A percentile compares a stretch with the other conserved stretches of the same genome.
Evolutionary conservation across 768 basidiomycete species (phyloP).

Genomic region (Calocera cornea): DNA sequence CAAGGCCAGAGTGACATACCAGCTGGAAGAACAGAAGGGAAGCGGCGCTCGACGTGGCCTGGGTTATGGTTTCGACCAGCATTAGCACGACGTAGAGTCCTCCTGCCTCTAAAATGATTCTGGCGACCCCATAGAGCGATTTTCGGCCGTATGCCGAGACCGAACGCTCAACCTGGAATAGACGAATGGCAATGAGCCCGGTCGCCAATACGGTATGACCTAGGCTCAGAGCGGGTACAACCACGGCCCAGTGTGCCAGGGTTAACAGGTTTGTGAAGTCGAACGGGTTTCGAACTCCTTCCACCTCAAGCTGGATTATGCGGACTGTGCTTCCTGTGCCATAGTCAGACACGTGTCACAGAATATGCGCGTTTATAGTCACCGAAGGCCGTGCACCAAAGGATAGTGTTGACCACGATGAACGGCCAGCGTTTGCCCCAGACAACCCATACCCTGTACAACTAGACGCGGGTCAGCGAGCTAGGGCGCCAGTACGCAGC

Average conservation of each 20-base stretch:
- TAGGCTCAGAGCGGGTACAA: neutral
- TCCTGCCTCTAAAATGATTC: neutral
- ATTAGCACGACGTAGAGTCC: neutral
- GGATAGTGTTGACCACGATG: neutral
- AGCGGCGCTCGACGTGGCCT: neutral
- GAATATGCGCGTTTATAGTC: neutral
- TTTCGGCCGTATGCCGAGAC: neutral
- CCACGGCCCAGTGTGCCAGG: neutral
- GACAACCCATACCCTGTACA: neutral
- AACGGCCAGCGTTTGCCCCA: neutral
- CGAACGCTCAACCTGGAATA: neutral
- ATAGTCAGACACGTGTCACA: neutral
- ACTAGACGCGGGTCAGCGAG: neutral
- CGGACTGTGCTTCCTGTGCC: neutral
- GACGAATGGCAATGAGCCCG: neutral
- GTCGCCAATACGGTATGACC: neutral
- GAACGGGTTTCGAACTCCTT: neutral
- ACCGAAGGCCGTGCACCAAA: neutral
- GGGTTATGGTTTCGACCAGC: neutral
- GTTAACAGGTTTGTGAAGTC: neutral
- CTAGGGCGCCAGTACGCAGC: neutral
- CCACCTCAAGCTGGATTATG: neutral
- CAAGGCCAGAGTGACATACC: neutral
- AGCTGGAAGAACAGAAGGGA: conserved; percentile 1
- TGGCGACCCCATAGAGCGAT: neutral